These are phyloP conservation scores for Paramyrothecium roridum DNA, from an alignment of 2,329 filamentous ascomycete species.

Conservation along the genomic window DNA sequence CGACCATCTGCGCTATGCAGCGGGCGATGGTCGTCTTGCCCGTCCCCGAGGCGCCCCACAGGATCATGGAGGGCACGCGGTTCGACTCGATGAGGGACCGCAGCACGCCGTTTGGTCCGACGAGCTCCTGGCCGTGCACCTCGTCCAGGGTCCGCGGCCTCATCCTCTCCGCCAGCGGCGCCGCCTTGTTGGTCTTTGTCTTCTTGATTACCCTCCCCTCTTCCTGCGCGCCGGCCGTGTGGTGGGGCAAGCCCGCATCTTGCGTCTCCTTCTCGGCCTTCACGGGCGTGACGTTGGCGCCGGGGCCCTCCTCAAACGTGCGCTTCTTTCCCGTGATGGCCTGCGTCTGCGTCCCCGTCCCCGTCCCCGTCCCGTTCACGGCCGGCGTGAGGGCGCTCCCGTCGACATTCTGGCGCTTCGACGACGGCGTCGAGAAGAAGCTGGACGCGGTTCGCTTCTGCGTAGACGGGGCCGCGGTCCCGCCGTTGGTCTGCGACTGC, in stretches of 20 bases:
- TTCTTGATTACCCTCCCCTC: constrained; percentile 53
- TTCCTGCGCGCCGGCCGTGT: constrained; percentile 2
- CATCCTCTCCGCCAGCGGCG: constrained; percentile 92
- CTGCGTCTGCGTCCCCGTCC: constrained; percentile 15
- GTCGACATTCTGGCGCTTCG: constrained; percentile 47
- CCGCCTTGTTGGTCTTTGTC: constrained; percentile 65
- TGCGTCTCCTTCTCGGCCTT: constrained; percentile 4
- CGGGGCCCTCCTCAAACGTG: constrained; percentile 52
- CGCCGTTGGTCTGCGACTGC: constrained; percentile 25
- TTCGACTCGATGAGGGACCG: constrained; percentile 82
- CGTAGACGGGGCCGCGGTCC: constrained; percentile 26
- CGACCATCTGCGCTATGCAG: constrained; percentile 79
- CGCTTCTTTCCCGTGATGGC: constrained; percentile 43
- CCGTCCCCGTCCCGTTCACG: constrained; percentile 25
- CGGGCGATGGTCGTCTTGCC: constrained; percentile 91
- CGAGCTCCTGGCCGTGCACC: constrained; percentile 87
- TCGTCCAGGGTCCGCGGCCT: constrained; percentile 80
- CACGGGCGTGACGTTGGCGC: constrained; percentile 16
- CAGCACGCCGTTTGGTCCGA: constrained; percentile 79
- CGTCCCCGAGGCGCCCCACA: constrained; percentile 82
- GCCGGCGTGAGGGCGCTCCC: constrained; percentile 25
- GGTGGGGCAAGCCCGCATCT: constrained; percentile 1
- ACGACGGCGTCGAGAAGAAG: constrained; percentile 61
- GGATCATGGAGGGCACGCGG: constrained; percentile 87
- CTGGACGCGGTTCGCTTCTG: constrained; percentile 54